These are phyloP conservation scores for Botryosphaeria agaves DNA, from an alignment of 2,329 filamentous ascomycete genomes.

Conservation along the genomic window DNA sequence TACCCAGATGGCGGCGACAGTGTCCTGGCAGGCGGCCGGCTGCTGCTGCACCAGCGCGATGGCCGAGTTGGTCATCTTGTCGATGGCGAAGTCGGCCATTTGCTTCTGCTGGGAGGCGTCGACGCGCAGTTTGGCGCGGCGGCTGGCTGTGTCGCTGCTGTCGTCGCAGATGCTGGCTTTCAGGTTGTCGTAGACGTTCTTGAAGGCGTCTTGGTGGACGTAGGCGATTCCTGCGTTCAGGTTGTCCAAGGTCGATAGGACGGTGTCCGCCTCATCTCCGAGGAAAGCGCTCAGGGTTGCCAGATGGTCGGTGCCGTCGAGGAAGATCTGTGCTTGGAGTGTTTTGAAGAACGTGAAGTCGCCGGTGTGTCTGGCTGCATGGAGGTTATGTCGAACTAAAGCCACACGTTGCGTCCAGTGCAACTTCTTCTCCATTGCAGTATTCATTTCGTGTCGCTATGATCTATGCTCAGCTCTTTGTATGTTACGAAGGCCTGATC, in stretches of 20 bases:
- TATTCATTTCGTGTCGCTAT: no score
- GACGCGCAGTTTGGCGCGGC: conserved; percentile 22
- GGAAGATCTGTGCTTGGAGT: conserved; percentile 24
- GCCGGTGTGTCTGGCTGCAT: conserved; percentile 23
- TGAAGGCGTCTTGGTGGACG: conserved; percentile 28
- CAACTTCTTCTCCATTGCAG: conserved; percentile 15
- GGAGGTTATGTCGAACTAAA: conserved; percentile 26
- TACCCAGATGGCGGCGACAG: conserved; percentile 26
- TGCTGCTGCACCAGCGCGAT: conserved; percentile 26
- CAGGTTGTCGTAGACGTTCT: conserved; percentile 24
- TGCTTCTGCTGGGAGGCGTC: conserved; percentile 26
- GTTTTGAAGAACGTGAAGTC: conserved; percentile 30
- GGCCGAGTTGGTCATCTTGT: conserved; percentile 27
- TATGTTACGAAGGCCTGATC: no score
- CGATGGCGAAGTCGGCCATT: conserved; percentile 27
- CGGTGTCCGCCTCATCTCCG: conserved; percentile 23
- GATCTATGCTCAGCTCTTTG: no score
- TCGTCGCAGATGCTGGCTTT: conserved; percentile 18
- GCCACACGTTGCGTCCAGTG: conserved; percentile 29
- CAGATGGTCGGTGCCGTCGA: conserved; percentile 27
- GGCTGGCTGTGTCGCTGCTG: conserved; percentile 10
- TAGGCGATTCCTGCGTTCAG: conserved; percentile 27
- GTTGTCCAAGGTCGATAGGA: conserved; percentile 27
- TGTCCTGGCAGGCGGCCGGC: conserved; percentile 20
- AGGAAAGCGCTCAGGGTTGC: conserved; percentile 22